Evolutionary conservation across 208 protist genomes (phyloP).

Genomic region (Trypanosoma lewisi): DNA sequence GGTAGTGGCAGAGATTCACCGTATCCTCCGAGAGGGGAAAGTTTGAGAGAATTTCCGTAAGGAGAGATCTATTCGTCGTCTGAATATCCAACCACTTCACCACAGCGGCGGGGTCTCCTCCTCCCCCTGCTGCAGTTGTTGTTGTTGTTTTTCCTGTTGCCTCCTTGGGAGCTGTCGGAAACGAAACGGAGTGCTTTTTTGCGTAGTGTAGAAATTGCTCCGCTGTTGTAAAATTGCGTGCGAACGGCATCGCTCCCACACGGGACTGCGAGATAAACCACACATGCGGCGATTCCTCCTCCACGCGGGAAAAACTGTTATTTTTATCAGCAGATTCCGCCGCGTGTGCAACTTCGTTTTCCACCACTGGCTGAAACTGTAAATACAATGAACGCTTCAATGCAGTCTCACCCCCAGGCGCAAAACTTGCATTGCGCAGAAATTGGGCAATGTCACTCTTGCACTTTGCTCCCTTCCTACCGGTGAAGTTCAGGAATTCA

Average conservation of each 20-base stretch:
- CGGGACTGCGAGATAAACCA: conserved; percentile 68
- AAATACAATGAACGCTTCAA: conserved; percentile 35
- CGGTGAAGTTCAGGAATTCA: conserved; percentile 80
- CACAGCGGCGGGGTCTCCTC: not conserved
- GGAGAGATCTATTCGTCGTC: conserved; percentile 33
- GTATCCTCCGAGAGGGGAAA: conserved; percentile 66
- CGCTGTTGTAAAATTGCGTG: conserved; percentile 45
- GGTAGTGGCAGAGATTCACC: conserved; percentile 61
- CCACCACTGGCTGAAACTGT: conserved; percentile 31
- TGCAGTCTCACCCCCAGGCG: not conserved
- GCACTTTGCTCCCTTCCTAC: conserved; percentile 19
- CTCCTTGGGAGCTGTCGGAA: conserved; percentile 23
- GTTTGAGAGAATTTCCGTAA: conserved; percentile 45
- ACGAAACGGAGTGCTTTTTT: conserved; percentile 28
- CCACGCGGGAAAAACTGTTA: conserved; percentile 41
- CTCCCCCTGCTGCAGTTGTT: not conserved
- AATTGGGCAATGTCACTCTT: conserved; percentile 34
- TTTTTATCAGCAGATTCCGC: conserved; percentile 1
- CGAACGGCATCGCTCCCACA: conserved; percentile 42
- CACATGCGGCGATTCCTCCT: conserved; percentile 61
- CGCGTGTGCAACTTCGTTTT: not conserved
- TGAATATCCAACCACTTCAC: conserved; percentile 86
- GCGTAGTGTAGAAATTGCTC: conserved; percentile 53
- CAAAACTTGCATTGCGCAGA: conserved; percentile 46
- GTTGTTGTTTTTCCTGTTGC: not conserved